phyloP scores from a whole-genome alignment of 2,329 filamentous ascomycete genomes.

The Phyllosticta citribraziliensis region DNA sequence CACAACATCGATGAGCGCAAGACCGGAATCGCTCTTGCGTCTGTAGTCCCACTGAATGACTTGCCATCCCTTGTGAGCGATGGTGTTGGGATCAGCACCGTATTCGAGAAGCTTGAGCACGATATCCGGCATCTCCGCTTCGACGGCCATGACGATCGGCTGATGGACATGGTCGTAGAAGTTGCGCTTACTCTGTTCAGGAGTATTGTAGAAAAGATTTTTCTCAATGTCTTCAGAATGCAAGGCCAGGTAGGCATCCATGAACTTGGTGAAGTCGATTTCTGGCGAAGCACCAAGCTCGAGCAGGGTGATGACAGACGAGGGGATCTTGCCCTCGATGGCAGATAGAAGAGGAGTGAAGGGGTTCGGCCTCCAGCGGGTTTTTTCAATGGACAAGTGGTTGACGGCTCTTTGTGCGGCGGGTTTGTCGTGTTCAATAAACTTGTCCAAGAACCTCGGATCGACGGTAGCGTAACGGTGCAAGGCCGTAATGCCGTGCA shows the following conservation, averaged over 20 bases:
- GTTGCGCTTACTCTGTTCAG: conserved; percentile 38
- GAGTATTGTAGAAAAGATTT: background rate
- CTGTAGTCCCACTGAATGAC: conserved; percentile 23
- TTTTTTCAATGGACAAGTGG: conserved; percentile 43
- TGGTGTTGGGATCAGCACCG: conserved; percentile 56
- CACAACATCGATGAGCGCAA: conserved; percentile 49
- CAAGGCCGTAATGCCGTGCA: conserved; percentile 53
- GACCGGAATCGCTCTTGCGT: conserved; percentile 34
- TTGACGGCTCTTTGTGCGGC: conserved; percentile 57
- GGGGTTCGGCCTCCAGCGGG: conserved; percentile 25
- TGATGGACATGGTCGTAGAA: conserved; percentile 48
- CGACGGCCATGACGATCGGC: conserved; percentile 54
- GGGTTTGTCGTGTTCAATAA: conserved; percentile 47
- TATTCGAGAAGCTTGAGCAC: conserved; percentile 50
- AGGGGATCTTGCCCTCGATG: conserved; percentile 42
- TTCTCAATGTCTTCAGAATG: conserved; percentile 27
- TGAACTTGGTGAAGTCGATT: conserved; percentile 55
- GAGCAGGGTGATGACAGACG: conserved; percentile 51
- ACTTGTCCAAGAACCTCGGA: conserved; percentile 28
- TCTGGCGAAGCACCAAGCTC: conserved; percentile 50
- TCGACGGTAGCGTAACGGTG: conserved; percentile 48
- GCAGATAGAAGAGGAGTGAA: conserved; percentile 50
- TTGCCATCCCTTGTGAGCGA: conserved; percentile 35
- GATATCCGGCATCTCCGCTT: conserved; percentile 41
- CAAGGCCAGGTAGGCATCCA: conserved; percentile 43